Percentiles rank a stretch among this genome's conserved stretches.
Evolutionary conservation across 768 basidiomycete species (phyloP).

Genomic region (Tricholoma furcatifolium): DNA sequence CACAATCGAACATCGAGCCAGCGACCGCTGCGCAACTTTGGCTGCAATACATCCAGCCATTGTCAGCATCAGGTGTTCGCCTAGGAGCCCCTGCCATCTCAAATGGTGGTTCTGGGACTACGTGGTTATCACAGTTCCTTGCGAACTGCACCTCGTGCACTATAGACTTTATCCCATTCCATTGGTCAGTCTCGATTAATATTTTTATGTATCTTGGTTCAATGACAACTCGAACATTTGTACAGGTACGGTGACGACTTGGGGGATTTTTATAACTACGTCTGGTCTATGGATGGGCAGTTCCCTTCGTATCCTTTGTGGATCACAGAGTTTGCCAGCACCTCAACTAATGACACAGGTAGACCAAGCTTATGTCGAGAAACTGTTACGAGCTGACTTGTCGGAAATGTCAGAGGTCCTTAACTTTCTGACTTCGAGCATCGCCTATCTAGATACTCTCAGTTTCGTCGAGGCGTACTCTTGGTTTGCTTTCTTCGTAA

Average conservation of each 20-base stretch:
- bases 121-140: slow-evolving; percentile 34
- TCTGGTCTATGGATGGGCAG: slow-evolving; percentile 29
- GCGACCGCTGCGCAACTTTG: slow-evolving; percentile 30
- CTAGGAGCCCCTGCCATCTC: slow-evolving; percentile 37
- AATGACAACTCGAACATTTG: background rate
- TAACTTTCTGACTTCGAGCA: slow-evolving; percentile 40
- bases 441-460: slow-evolving; percentile 39
- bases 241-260: slow-evolving; percentile 30
- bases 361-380: background rate
- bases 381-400: background rate
- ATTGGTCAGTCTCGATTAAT: slow-evolving; percentile 32
- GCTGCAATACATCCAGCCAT: slow-evolving; percentile 35
- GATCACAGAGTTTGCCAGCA: slow-evolving; percentile 33
- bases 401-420: slow-evolving; percentile 24
- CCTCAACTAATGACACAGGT: slow-evolving; percentile 18
- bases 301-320: slow-evolving; percentile 33
- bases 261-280: slow-evolving; percentile 32
- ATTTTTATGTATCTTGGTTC: background rate
- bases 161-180: slow-evolving; percentile 35
- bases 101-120: slow-evolving; percentile 26
- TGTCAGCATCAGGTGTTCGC: slow-evolving; percentile 26
- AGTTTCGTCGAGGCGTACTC: slow-evolving; percentile 45
- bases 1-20: slow-evolving; percentile 32
- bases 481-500: slow-evolving; percentile 42
- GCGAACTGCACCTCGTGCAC: slow-evolving; percentile 33